Percentiles rank a stretch among this genome's conserved stretches.
Conservation (phyloP, 176 grass and related monocot genomes). For the Aechmea fasciata region DNA sequence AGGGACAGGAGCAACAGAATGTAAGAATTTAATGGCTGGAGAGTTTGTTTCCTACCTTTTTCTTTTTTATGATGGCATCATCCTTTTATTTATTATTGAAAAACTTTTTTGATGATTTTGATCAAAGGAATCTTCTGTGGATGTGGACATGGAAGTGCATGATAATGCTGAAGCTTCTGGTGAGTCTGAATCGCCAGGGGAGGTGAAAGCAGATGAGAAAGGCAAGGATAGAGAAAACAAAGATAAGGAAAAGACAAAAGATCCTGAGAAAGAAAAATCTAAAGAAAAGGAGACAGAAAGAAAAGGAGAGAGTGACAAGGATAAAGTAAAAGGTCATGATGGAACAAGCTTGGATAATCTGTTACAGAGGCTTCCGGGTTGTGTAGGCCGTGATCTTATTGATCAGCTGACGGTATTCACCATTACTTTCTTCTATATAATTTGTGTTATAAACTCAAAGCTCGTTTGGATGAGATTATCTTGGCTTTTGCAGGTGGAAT, state of each 20-base stretch:
- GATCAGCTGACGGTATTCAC: slow-evolving; percentile 80
- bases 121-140: slow-evolving; percentile 43
- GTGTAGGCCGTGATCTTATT: slow-evolving; percentile 95
- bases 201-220: slow-evolving; percentile 58
- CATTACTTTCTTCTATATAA: slow-evolving; percentile 10
- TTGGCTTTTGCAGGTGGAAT: slow-evolving; percentile 68
- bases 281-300: slow-evolving; percentile 77
- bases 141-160: slow-evolving; percentile 52
- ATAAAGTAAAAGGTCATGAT: slow-evolving; percentile 78
- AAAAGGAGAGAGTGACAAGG: slow-evolving; percentile 83
- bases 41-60: neutral
- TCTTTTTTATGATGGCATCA: neutral
- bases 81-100: slow-evolving; percentile 12
- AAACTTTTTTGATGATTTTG: slow-evolving; percentile 27
- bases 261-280: slow-evolving; percentile 61
- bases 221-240: slow-evolving; percentile 53
- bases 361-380: slow-evolving; percentile 78
- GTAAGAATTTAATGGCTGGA: slow-evolving; percentile 50
- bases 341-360: slow-evolving; percentile 75
- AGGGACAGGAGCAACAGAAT: slow-evolving; percentile 63
- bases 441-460: neutral
- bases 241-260: slow-evolving; percentile 67
- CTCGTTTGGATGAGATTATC: slow-evolving; percentile 10
- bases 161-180: slow-evolving; percentile 44
- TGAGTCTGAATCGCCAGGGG: slow-evolving; percentile 40